A percentile compares a stretch with the other conserved stretches of the same genome.
Evolutionary conservation across 2,329 filamentous ascomycete species (phyloP).

Genomic region (Verticillium longisporum): DNA sequence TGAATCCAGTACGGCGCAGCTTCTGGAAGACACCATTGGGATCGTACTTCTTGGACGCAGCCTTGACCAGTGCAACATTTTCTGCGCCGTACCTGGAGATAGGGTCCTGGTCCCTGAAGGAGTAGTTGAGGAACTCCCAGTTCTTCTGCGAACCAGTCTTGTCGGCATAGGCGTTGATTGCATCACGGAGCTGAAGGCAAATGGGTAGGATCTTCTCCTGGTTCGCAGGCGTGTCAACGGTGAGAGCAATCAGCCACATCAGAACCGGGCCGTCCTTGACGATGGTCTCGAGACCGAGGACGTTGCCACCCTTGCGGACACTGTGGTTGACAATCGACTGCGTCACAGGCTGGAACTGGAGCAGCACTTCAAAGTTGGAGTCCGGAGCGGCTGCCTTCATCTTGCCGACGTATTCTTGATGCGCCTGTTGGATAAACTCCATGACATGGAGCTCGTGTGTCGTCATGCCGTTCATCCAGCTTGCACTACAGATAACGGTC

Average conservation of each 20-base stretch:
- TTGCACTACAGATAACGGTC: constrained; percentile 10
- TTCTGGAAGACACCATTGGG: constrained; percentile 25
- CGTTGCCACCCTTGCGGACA: constrained; percentile 19
- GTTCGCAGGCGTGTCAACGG: constrained; percentile 27
- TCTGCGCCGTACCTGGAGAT: constrained; percentile 27
- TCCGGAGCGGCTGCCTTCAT: constrained; percentile 18
- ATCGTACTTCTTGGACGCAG: constrained; percentile 23
- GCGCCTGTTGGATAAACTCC: constrained; percentile 21
- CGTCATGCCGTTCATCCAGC: constrained; percentile 25
- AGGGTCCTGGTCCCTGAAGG: constrained; percentile 28
- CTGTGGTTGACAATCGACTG: constrained; percentile 17
- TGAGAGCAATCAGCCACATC: constrained; percentile 29
- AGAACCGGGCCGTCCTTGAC: constrained; percentile 26
- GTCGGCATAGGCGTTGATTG: constrained; percentile 18
- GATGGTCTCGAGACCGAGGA: constrained; percentile 22
- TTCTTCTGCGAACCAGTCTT: constrained; percentile 21
- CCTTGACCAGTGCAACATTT: constrained; percentile 22
- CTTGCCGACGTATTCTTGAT: constrained; percentile 17
- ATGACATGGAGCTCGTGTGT: constrained; percentile 20
- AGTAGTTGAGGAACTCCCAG: constrained; percentile 38
- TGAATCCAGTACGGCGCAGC: constrained; percentile 20
- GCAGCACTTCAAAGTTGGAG: constrained; percentile 17
- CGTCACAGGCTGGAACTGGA: constrained; percentile 25
- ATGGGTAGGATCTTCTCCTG: constrained; percentile 23
- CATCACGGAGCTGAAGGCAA: constrained; percentile 15